A percentile compares a stretch with the other conserved stretches of the same genome.
phyloP scores from a whole-genome alignment of 2,329 filamentous ascomycete species.

The Rachicladosporium sp. region DNA sequence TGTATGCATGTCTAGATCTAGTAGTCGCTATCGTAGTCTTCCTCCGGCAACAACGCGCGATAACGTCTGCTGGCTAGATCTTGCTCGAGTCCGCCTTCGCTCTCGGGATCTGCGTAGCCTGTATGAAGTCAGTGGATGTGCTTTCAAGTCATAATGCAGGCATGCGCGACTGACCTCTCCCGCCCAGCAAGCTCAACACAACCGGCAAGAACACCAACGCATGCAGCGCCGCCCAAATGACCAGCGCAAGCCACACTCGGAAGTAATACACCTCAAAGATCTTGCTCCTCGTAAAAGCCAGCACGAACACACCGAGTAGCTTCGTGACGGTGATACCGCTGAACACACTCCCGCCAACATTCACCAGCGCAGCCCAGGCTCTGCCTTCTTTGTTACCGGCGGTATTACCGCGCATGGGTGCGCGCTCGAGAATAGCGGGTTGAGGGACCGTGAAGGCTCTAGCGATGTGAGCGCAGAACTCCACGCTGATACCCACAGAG shows the following conservation, averaged over 20 bases:
- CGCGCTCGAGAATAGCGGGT: slow-evolving; percentile 66
- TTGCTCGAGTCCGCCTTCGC: slow-evolving; percentile 77
- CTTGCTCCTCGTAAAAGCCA: slow-evolving; percentile 92
- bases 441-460: slow-evolving; percentile 92
- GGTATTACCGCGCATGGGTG: slow-evolving; percentile 30
- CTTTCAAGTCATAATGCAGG: background rate
- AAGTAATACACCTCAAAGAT: slow-evolving; percentile 99
- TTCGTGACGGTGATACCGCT: slow-evolving; percentile 95
- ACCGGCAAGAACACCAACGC: slow-evolving; percentile 87
- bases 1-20: no score
- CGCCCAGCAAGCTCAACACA: slow-evolving; percentile 71
- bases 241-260: slow-evolving; percentile 84
- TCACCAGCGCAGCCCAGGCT: slow-evolving; percentile 85
- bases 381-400: slow-evolving; percentile 64
- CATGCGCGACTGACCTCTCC: slow-evolving; percentile 45
- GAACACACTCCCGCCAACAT: slow-evolving; percentile 89
- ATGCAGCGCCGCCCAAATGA: slow-evolving; percentile 78
- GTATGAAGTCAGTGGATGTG: background rate
- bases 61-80: slow-evolving; percentile 72
- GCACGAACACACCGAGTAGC: slow-evolving; percentile 75
- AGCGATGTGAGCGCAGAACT: slow-evolving; percentile 95
- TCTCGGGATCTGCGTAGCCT: slow-evolving; percentile 78
- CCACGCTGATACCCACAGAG: slow-evolving; percentile 88
- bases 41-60: slow-evolving; percentile 63
- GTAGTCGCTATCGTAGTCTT: slow-evolving; percentile 66